Base-by-base conservation (phyloP, 345 rosid species). In the Jatropha curcas region DNA sequence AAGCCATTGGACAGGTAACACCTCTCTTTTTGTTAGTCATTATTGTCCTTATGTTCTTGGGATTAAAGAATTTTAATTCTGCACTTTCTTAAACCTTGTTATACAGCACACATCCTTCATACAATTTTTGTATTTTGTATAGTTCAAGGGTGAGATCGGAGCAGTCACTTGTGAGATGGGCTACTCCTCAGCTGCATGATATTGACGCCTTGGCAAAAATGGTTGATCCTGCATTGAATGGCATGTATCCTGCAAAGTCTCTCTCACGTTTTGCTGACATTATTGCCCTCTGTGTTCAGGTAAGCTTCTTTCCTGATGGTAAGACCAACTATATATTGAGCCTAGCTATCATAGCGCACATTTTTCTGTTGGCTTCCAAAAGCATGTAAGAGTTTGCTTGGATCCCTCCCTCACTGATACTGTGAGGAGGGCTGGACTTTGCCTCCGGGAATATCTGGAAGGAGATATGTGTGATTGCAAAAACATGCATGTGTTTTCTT, bases 121-220 rank as follows among this genome's bases (percentile, higher is more conserved):
- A 24, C 34, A 11, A 19, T 55, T 60, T 56, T 19, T 76, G 39
- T 22, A 50, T 68, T 9, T 68, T 65, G 20, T 7, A 43, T 64
- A 95, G 99, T 87, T 92, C 96, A 34, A 91, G 99, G 82, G 75
- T 79, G 13, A 88, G 99, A 82, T 77, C 93, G 57, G 99, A 96
- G 82, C 99, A 93, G 68, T 96, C 99, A 35, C 91, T 96, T 39
- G 98, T 96, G 67, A 88, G 98, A 88, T 96, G 99, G 99, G 98
- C 99, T 17, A 88, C 94, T 77, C 99, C 97, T 30, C 99, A 96
- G 74, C 88, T 96, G 67, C 98, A 95, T 53, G 99, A 95, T 74
- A 96, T 96, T 65, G 98, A 96, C 77, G 93, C 98, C 2, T 81
- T 96, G 84, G 89, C 98, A 3, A 96, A 91, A 85, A 96, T 96